Percentiles rank a stretch among this genome's conserved stretches.
Evolutionary conservation across 306 rosid genomes (phyloP).

Genomic region (Vigna radiata): DNA sequence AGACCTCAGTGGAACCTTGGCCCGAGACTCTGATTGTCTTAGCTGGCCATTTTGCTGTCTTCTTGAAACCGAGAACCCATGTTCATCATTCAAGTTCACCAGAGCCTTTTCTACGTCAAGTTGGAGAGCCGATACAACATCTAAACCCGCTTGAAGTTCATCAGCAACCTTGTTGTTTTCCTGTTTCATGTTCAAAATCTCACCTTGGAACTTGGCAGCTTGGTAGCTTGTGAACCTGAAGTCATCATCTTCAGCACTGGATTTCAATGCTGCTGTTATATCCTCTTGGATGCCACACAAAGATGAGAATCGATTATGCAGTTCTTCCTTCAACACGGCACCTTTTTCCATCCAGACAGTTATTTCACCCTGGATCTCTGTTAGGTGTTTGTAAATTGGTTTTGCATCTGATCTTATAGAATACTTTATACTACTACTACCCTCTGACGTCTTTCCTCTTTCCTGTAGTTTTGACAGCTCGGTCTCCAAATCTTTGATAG

Average conservation of each 20-base stretch:
- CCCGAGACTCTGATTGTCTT: conserved; percentile 53
- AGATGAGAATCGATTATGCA: conserved; percentile 71
- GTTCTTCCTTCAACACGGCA: conserved; percentile 66
- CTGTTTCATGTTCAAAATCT: conserved; percentile 94
- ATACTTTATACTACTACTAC: conserved; percentile 42
- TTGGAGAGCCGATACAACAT: conserved; percentile 65
- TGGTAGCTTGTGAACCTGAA: conserved; percentile 90
- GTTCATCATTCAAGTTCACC: conserved; percentile 69
- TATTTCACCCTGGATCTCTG: conserved; percentile 76
- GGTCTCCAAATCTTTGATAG: conserved; percentile 61
- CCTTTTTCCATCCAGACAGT: conserved; percentile 73
- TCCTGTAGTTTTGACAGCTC: conserved; percentile 67
- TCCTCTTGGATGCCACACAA: conserved; percentile 84
- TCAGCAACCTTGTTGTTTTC: conserved; percentile 89
- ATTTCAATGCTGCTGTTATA: conserved; percentile 78
- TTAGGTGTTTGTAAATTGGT: conserved; percentile 83
- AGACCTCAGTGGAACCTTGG: conserved; percentile 77
- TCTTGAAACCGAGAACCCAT: conserved; percentile 62
- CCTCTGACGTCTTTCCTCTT: conserved; percentile 56
- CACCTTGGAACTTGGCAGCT: conserved; percentile 99
- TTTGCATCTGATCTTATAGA: conserved; percentile 73
- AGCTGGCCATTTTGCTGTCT: conserved; percentile 54
- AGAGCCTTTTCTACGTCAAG: conserved; percentile 68
- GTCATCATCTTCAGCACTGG: conserved; percentile 87
- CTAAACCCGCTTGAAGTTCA: conserved; percentile 84